A percentile compares a stretch with the other conserved stretches of the same genome.
Evolutionary conservation across 768 basidiomycete genomes (phyloP).

Genomic region (Paxillus involutus): DNA sequence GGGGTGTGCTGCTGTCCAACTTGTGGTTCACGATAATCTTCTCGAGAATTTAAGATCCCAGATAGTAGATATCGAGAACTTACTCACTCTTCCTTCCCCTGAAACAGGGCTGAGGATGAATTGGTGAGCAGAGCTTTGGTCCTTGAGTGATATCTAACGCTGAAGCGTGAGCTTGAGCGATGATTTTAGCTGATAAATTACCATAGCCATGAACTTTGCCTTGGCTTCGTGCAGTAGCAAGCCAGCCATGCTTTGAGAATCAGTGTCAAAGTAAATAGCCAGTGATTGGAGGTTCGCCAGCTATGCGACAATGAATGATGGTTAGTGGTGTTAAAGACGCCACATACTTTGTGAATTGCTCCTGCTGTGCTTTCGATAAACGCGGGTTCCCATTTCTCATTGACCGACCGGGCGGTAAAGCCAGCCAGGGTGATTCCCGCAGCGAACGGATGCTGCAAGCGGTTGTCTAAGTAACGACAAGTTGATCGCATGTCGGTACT

Average conservation of each 20-base stretch:
- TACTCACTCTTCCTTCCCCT: constrained; percentile 82
- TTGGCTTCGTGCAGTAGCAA: constrained; percentile 64
- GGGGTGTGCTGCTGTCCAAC: constrained; percentile 70
- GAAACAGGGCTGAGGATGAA: constrained; percentile 95
- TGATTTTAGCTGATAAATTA: constrained; percentile 25
- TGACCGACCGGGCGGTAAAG: constrained; percentile 87
- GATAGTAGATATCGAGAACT: neutral
- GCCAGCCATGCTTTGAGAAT: constrained; percentile 76
- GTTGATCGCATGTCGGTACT: constrained; percentile 26
- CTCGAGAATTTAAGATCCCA: constrained; percentile 2
- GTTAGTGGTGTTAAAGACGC: neutral
- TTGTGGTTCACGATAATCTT: constrained; percentile 84
- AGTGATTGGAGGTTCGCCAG: constrained; percentile 84
- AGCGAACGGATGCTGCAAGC: constrained; percentile 84
- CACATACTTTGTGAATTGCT: constrained; percentile 81
- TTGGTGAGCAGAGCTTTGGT: constrained; percentile 59
- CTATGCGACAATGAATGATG: constrained; percentile 37
- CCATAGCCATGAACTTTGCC: constrained; percentile 73
- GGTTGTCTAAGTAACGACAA: neutral
- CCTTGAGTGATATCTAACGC: constrained; percentile 51
- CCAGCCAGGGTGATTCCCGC: constrained; percentile 85
- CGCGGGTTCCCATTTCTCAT: constrained; percentile 83
- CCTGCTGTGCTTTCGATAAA: constrained; percentile 90
- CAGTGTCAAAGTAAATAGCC: constrained; percentile 94
- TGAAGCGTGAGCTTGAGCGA: constrained; percentile 1